Evolutionary conservation across 2,329 filamentous ascomycete genomes (phyloP).

Genomic region (Calonectria honghensis): DNA sequence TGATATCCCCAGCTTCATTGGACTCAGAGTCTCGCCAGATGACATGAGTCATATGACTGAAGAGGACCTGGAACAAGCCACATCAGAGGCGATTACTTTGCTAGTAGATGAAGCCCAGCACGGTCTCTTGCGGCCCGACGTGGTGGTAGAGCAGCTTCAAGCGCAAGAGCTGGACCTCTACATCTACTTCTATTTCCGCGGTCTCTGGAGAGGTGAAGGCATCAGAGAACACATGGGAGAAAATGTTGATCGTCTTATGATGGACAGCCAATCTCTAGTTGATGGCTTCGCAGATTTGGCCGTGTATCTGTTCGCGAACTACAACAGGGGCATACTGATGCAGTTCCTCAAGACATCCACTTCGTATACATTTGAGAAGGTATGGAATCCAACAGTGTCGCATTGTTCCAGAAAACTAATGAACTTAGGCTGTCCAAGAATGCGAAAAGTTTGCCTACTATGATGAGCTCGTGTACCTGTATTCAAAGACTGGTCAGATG

Average conservation of each 20-base stretch:
- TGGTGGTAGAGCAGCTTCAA: constrained; percentile 87
- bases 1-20: constrained; percentile 91
- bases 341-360: constrained; percentile 90
- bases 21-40: constrained; percentile 86
- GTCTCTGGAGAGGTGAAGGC: constrained; percentile 87
- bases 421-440: constrained; percentile 77
- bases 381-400: constrained; percentile 49
- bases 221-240: constrained; percentile 73
- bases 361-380: constrained; percentile 90
- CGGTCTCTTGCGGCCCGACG: constrained; percentile 85
- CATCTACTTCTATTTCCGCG: constrained; percentile 92
- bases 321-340: constrained; percentile 87
- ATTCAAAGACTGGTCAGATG: constrained; percentile 95
- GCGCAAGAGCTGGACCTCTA: constrained; percentile 81
- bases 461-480: constrained; percentile 94
- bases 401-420: constrained; percentile 39
- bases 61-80: constrained; percentile 85
- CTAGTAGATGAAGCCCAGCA: constrained; percentile 94
- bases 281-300: constrained; percentile 92
- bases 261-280: constrained; percentile 81
- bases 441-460: constrained; percentile 90
- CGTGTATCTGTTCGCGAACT: constrained; percentile 89
- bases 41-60: constrained; percentile 79
- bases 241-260: constrained; percentile 73
- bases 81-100: constrained; percentile 87